Conservation (phyloP, 176 grass and related monocot species). For the Zea mays region Zm-B73-REFERENCE-NAM-5.0 NC_050096.1:241532501-241533000, state of each 20-base stretch:
- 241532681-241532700: slow-evolving; percentile 88
- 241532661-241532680: slow-evolving; percentile 87
- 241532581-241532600: not conserved
- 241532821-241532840: slow-evolving; percentile 55
- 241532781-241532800: slow-evolving; percentile 95
- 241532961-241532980: not conserved
- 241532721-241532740: slow-evolving; percentile 80
- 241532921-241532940: not conserved
- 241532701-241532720: slow-evolving; percentile 80
- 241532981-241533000: slow-evolving; percentile 56
- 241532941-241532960: not conserved
- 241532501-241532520: not conserved
- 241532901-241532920: not conserved
- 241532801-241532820: slow-evolving; percentile 91
- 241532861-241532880: slow-evolving; percentile 86
- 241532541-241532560: not conserved
- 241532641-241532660: slow-evolving; percentile 67
- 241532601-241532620: slow-evolving; percentile 14
- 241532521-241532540: not conserved
- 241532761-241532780: slow-evolving; percentile 87
- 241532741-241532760: slow-evolving; percentile 92
- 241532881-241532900: slow-evolving; percentile 59
- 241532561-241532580: no score
- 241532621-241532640: slow-evolving; percentile 64
- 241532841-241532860: slow-evolving; percentile 81